phyloP scores from a whole-genome alignment of 106 monocot species.

The Apostasia shenzhenica region DNA sequence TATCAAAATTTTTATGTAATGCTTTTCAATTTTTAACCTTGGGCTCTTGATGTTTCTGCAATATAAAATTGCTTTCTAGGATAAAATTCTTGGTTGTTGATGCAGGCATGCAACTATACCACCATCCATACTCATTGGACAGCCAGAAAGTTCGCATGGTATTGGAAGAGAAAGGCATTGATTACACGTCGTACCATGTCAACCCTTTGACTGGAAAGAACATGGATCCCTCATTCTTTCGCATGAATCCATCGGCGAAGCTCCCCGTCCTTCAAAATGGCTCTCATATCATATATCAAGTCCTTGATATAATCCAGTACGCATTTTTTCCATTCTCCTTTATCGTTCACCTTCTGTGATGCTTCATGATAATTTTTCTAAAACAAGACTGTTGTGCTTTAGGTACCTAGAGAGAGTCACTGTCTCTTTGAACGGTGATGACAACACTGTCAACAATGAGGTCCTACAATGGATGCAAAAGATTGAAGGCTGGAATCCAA shows the following conservation, averaged over 20 bases:
- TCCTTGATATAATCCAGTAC: constrained; percentile 72
- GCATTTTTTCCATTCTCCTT: constrained; percentile 3
- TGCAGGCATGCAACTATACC: constrained; percentile 88
- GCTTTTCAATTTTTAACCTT: no score
- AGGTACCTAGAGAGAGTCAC: constrained; percentile 90
- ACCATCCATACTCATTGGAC: constrained; percentile 93
- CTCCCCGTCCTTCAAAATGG: constrained; percentile 98
- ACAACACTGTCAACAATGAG: constrained; percentile 21
- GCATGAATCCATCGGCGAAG: constrained; percentile 86
- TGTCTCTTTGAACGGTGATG: constrained; percentile 47
- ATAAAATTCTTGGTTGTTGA: background rate
- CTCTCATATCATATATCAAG: constrained; percentile 58
- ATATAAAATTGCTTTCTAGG: no score
- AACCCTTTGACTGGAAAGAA: constrained; percentile 97
- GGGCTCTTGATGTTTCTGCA: no score
- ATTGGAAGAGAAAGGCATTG: constrained; percentile 87
- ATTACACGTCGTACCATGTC: constrained; percentile 91
- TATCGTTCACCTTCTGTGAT: background rate
- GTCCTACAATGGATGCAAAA: constrained; percentile 74
- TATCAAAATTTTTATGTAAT: no score
- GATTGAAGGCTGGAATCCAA: constrained; percentile 82
- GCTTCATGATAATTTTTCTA: background rate
- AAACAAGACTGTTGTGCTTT: constrained; percentile 4
- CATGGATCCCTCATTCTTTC: constrained; percentile 75
- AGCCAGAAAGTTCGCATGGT: constrained; percentile 93